Base-by-base conservation (phyloP, 1,284 basidiomycete species). In the Pulveroboletus sp. region DNA sequence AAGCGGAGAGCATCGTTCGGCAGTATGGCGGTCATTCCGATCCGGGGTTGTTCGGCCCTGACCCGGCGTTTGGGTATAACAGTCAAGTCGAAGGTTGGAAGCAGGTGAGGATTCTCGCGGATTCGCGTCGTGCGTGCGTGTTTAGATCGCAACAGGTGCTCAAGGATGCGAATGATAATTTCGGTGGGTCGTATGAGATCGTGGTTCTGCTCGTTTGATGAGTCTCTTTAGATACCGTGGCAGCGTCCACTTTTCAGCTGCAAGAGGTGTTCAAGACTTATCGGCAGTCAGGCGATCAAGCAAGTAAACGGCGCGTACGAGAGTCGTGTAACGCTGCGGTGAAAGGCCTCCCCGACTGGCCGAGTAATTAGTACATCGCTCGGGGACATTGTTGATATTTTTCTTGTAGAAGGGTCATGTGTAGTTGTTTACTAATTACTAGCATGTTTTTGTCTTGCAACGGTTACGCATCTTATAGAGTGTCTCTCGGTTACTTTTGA, bases 251-350 rank as follows among this genome's bases (percentile, higher is more conserved):
- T 3, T 83, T 83, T 62, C 85, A 86, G 66, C 79, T 86, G 67
- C 75, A 78, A 55, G 84, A 86, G 62, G 83, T 84, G 17, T 80
- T 78, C 59, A 63, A 76, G 18, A 81, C 79, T 12, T 86, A 86
- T 65, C 77, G 84, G 31, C 82, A 83, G 35, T 86, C 85, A 10
- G 74, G 75, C 0, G 85, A 86, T 65, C 49, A 69, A 31, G 76
- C 81, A 12, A 82, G 82, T 62, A 86, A 85, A 64, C 74, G 73
- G 33, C 78, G 83, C 22, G 85, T 86, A 17, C 77, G 83, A 25
- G 82, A 86, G 66, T 81, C 83, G 4, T 80, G 80, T 35, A 86
- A 86, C 59, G 82, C 83, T 31, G 81, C 85, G 5, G 62, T 86
- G 47, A 74, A 78, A 40, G 74, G 75, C 42, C 68, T 86, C 26